Base-by-base conservation (phyloP, 1,284 basidiomycete genomes). In the Blastosporella zonata region DNA sequence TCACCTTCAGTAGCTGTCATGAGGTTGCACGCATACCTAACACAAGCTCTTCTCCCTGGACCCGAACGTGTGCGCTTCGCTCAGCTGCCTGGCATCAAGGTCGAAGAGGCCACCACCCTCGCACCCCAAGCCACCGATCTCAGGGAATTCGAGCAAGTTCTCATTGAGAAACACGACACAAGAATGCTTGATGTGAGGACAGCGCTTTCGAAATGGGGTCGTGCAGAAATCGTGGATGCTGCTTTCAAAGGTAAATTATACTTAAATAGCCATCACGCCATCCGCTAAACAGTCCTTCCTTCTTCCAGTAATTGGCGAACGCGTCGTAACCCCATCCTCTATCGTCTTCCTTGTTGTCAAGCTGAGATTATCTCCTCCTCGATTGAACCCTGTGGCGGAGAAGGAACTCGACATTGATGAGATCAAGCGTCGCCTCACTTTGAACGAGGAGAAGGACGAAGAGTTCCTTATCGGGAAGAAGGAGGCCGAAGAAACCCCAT, bases 321-420 rank as follows among this genome's bases (percentile, higher is more conserved):
- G 86, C 31, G 69, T 89, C 37, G 84, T 98, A 25, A 90, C 90
- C 0, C 93, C 96, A 0, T 87, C 89, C 2, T 86, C 96, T 0
- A 90, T 98, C 57, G 91, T 97, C 25, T 87, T 87, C 60, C 81
- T 98, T 47, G 77, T 91, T 18, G 79, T 95, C 66, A 95, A 96
- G 67, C 71, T 93, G 13, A 82, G 89, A 2, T 57, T 94, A 22
- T 67, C 74, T 4, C 84, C 83, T 3, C 79, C 82, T 12, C 54
- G 52, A 9, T 50, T 59, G 18, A 52, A 49, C 13, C 52, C 55
- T 15, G 31, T 51, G 12, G 54, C 60, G 18, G 55, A 61, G 20
- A 66, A 67, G 46, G 67, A 73, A 35, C 57, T 73, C 12, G 71
- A 69, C 27, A 73, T 72, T 6, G 81, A 83, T 43, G 73, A 78